Conservation (phyloP, 768 basidiomycete species). For the Hygrocybe punicea region DNA sequence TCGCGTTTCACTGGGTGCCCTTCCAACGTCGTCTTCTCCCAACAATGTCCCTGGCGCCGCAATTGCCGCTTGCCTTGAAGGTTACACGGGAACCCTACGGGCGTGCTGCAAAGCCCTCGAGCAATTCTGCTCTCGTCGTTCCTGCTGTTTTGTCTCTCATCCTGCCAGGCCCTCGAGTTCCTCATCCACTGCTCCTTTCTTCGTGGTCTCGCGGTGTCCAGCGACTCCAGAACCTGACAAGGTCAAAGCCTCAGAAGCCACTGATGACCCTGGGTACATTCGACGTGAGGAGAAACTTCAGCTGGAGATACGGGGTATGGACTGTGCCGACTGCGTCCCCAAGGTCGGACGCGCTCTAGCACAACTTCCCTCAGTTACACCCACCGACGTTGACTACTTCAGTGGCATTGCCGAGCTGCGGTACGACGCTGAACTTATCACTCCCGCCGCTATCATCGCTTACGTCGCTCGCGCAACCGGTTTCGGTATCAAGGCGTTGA, state of each 20-base stretch:
- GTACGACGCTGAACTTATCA: constrained; percentile 17
- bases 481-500: constrained; percentile 15
- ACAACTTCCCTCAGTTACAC: constrained; percentile 16
- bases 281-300: constrained; percentile 11
- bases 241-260: too few relatives aligned
- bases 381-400: constrained; percentile 14
- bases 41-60: background rate
- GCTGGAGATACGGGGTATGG: constrained; percentile 24
- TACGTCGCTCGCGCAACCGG: constrained; percentile 21
- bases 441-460: constrained; percentile 13
- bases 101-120: background rate
- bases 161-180: background rate
- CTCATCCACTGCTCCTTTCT: background rate
- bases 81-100: background rate
- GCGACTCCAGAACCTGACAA: background rate
- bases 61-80: background rate
- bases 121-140: background rate
- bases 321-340: constrained; percentile 19
- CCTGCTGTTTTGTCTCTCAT: background rate
- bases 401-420: constrained; percentile 14
- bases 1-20: too few relatives aligned
- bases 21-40: too few relatives aligned
- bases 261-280: background rate
- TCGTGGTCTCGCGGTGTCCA: too few relatives aligned
- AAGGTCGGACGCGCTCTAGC: constrained; percentile 17